A percentile compares a stretch with the other conserved stretches of the same genome.
These are phyloP conservation scores for Serendipita vermifera DNA, from an alignment of 768 basidiomycete genomes.

Conservation along the genomic window DNA sequence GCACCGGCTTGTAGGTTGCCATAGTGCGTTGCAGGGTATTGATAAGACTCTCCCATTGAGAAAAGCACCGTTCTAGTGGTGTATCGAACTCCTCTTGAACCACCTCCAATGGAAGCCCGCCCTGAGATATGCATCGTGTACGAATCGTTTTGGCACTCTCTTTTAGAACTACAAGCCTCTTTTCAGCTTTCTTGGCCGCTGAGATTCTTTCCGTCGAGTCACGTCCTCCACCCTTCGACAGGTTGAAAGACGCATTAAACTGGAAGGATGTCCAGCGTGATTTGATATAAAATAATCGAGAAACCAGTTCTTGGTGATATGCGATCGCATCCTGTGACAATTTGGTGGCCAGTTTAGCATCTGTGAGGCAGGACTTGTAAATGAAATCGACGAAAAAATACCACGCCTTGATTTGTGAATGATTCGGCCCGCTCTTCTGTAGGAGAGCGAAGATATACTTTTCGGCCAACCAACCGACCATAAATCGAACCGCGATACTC, in stretches of 20 bases:
- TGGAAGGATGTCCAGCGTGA: slow-evolving; percentile 30
- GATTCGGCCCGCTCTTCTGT: slow-evolving; percentile 17
- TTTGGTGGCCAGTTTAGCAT: slow-evolving; percentile 33
- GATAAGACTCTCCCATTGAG: background rate
- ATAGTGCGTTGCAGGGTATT: background rate
- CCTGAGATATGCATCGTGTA: too few relatives aligned
- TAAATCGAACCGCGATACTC: slow-evolving; percentile 41
- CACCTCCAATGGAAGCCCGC: too few relatives aligned
- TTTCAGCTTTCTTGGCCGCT: background rate
- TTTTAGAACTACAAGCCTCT: background rate
- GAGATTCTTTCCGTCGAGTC: background rate
- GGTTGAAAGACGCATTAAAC: slow-evolving; percentile 36
- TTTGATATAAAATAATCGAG: slow-evolving; percentile 32
- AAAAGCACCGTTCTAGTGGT: background rate
- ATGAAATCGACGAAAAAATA: slow-evolving; percentile 35
- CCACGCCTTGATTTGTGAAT: slow-evolving; percentile 32
- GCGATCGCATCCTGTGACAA: slow-evolving; percentile 39
- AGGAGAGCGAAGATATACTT: slow-evolving; percentile 29
- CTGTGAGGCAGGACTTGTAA: slow-evolving; percentile 33
- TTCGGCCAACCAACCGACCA: slow-evolving; percentile 33
- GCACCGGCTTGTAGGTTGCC: slow-evolving; percentile 37
- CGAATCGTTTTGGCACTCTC: too few relatives aligned
- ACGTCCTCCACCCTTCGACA: slow-evolving; percentile 19
- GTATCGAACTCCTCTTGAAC: background rate
- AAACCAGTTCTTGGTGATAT: slow-evolving; percentile 39